phyloP scores from a whole-genome alignment of 768 basidiomycete species.

The Infundibulicybe gibba region DNA sequence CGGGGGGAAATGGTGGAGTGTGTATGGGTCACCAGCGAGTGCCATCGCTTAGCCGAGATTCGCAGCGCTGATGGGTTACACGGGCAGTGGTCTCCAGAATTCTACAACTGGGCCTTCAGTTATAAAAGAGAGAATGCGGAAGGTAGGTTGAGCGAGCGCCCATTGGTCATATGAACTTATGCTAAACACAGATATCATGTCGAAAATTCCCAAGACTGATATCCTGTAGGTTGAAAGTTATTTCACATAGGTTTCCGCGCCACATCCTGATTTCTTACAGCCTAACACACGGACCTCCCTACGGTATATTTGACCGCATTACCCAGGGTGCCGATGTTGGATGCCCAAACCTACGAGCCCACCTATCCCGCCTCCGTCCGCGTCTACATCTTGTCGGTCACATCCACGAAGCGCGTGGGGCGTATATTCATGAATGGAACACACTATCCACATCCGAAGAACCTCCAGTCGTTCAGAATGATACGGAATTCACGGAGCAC shows the following conservation, averaged over 20 bases:
- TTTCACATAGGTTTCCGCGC: not conserved
- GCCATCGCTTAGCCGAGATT: not conserved
- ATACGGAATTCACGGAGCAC: constrained; percentile 8
- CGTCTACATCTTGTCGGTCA: constrained; percentile 59
- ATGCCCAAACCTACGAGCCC: constrained; percentile 42
- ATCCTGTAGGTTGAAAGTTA: constrained; percentile 31
- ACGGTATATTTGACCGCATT: constrained; percentile 45
- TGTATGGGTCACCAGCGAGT: constrained; percentile 67
- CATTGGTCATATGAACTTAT: too few relatives aligned
- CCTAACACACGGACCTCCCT: constrained; percentile 61
- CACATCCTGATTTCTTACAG: constrained; percentile 14
- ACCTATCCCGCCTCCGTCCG: constrained; percentile 33
- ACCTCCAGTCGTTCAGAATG: constrained; percentile 17
- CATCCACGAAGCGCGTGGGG: constrained; percentile 63
- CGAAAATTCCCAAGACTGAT: constrained; percentile 15
- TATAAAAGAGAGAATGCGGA: constrained; percentile 34
- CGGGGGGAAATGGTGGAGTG: constrained; percentile 49
- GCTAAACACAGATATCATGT: not conserved
- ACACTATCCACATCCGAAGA: constrained; percentile 4
- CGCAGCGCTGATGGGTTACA: not conserved
- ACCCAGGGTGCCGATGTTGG: constrained; percentile 36
- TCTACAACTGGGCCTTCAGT: constrained; percentile 50
- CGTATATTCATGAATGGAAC: constrained; percentile 35
- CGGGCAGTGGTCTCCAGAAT: constrained; percentile 43
- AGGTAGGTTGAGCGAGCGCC: constrained; percentile 25